phyloP scores from a whole-genome alignment of 768 basidiomycete genomes.

The Krasilnikovozyma curviuscula region DNA sequence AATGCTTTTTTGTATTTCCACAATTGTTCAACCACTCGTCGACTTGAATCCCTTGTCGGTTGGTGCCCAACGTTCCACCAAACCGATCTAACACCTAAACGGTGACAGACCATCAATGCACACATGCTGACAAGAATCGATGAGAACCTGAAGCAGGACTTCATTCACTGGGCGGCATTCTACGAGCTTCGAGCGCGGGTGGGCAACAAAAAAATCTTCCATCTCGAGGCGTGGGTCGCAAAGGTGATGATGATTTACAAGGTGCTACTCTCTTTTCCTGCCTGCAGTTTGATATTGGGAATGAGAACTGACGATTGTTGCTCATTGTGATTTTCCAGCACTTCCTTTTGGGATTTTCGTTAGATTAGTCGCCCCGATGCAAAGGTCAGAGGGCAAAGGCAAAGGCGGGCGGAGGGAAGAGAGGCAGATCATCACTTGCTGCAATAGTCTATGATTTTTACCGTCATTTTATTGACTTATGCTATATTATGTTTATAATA shows the following conservation, averaged over 20 bases:
- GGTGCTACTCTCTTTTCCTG: not conserved
- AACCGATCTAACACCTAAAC: not conserved
- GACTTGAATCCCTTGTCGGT: not conserved
- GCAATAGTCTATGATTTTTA: too few relatives aligned
- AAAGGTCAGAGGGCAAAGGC: too few relatives aligned
- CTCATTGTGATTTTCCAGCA: not conserved
- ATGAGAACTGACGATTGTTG: not conserved
- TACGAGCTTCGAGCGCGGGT: slow-evolving; percentile 94
- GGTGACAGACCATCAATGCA: slow-evolving; percentile 64
- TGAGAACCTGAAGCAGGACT: slow-evolving; percentile 70
- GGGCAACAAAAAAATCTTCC: slow-evolving; percentile 84
- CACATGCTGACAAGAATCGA: slow-evolving; percentile 72
- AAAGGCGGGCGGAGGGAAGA: too few relatives aligned
- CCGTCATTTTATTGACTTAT: too few relatives aligned
- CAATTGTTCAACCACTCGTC: not conserved
- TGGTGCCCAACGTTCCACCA: not conserved
- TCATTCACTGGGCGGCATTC: slow-evolving; percentile 95
- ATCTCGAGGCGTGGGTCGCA: slow-evolving; percentile 41
- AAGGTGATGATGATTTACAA: slow-evolving; percentile 8
- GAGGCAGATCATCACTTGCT: too few relatives aligned
- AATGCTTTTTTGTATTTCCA: not conserved
- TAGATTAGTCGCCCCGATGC: not conserved
- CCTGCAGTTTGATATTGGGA: not conserved
- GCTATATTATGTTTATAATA: too few relatives aligned
- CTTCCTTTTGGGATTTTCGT: slow-evolving; percentile 5